phyloP scores from a whole-genome alignment of 2,329 filamentous ascomycete genomes.

The Aureobasidium lini region DNA sequence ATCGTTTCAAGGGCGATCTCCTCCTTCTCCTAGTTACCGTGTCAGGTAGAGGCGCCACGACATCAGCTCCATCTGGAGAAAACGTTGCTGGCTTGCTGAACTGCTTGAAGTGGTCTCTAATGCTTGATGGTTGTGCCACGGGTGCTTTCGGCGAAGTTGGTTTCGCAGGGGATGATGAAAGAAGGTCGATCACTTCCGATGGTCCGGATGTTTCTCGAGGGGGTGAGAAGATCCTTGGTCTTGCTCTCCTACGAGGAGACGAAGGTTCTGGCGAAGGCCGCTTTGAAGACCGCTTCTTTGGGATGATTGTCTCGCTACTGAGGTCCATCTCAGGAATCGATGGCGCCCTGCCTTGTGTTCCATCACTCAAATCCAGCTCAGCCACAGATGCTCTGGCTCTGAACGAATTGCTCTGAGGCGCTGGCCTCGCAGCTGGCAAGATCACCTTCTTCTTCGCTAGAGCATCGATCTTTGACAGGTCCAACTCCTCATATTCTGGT shows the following conservation, averaged over 20 bases:
- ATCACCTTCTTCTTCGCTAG: background rate
- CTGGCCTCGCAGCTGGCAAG: background rate
- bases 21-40: slow-evolving; percentile 27
- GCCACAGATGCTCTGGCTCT: background rate
- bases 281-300: background rate
- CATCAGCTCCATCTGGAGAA: background rate
- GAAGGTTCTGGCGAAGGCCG: slow-evolving; percentile 19
- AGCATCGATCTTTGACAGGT: slow-evolving; percentile 1
- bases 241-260: slow-evolving; percentile 20
- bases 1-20: slow-evolving; percentile 23
- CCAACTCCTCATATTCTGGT: slow-evolving; percentile 7
- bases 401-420: background rate
- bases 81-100: background rate
- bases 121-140: background rate
- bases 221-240: slow-evolving; percentile 20
- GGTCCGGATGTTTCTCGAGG: slow-evolving; percentile 19
- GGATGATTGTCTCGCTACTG: background rate
- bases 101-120: slow-evolving; percentile 14
- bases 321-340: slow-evolving; percentile 11
- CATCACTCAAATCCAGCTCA: background rate
- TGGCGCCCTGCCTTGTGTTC: background rate
- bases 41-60: slow-evolving; percentile 19
- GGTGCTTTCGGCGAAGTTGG: background rate
- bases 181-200: slow-evolving; percentile 22
- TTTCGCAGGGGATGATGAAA: slow-evolving; percentile 23